These are phyloP conservation scores for Starmerella bombicola DNA, from an alignment of 805 yeast species.

Conservation along the genomic window DNA sequence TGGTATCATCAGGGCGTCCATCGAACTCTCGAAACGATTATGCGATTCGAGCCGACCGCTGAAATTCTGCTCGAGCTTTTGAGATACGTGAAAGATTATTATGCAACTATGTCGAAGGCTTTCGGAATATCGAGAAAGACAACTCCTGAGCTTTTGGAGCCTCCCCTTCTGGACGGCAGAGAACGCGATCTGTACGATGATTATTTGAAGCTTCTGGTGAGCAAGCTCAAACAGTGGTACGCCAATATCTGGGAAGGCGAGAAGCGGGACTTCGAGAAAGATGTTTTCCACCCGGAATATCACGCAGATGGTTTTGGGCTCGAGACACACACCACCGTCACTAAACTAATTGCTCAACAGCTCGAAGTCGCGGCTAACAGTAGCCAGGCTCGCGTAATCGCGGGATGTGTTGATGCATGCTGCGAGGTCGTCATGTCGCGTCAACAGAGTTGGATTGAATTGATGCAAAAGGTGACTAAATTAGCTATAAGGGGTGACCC, in stretches of 20 bases:
- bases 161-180: constrained; percentile 54
- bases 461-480: constrained; percentile 36
- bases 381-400: constrained; percentile 64
- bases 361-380: constrained; percentile 78
- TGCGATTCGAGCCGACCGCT: constrained; percentile 67
- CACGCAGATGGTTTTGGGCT: constrained; percentile 57
- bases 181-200: constrained; percentile 66
- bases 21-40: constrained; percentile 47
- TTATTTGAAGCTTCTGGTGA: constrained; percentile 55
- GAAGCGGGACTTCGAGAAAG: constrained; percentile 45
- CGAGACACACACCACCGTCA: constrained; percentile 67
- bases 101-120: constrained; percentile 38
- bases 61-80: constrained; percentile 58
- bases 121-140: constrained; percentile 38
- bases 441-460: constrained; percentile 47
- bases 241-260: constrained; percentile 55
- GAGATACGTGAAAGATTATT: constrained; percentile 62
- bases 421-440: constrained; percentile 46
- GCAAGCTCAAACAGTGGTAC: constrained; percentile 80
- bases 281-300: constrained; percentile 60
- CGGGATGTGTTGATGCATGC: constrained; percentile 67
- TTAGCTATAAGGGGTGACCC: constrained; percentile 29
- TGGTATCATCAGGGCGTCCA: constrained; percentile 60
- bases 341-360: constrained; percentile 78
- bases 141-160: constrained; percentile 32